These are phyloP conservation scores for Letharia lupina DNA, from an alignment of 495 filamentous ascomycete genomes.

Conservation along the genomic window DNA sequence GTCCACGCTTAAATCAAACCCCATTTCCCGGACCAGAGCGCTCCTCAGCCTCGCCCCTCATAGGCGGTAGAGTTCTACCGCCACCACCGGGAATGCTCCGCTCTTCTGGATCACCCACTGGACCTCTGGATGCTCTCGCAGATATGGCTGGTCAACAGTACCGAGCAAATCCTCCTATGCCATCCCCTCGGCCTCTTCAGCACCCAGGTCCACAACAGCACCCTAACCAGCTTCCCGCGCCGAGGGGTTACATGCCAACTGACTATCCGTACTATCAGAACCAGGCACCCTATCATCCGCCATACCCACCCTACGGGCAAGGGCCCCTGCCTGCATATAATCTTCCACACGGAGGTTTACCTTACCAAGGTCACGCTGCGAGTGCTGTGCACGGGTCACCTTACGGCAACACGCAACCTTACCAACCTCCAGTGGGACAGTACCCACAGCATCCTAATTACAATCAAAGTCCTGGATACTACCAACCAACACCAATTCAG, in stretches of 20 bases:
- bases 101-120: conserved; percentile 21
- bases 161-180: conserved; percentile 19
- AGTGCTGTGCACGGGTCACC: conserved; percentile 7
- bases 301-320: conserved; percentile 23
- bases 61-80: conserved; percentile 21
- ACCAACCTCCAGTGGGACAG: conserved; percentile 18
- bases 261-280: conserved; percentile 16
- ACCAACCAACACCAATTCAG: conserved; percentile 20
- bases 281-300: conserved; percentile 17
- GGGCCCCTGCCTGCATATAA: conserved; percentile 14
- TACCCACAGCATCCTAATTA: conserved; percentile 20
- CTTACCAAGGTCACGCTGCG: conserved; percentile 16
- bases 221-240: conserved; percentile 18
- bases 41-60: conserved; percentile 22
- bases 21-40: conserved; percentile 19
- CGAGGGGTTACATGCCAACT: conserved; percentile 7
- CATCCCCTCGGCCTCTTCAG: conserved; percentile 22
- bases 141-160: conserved; percentile 23
- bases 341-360: conserved; percentile 14
- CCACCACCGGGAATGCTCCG: conserved; percentile 25
- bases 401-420: conserved; percentile 11
- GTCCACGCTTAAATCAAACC: conserved; percentile 18
- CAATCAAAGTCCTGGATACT: conserved; percentile 17
- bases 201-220: conserved; percentile 19
- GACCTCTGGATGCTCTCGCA: conserved; percentile 22